These are phyloP conservation scores for Cynanchum wilfordii DNA, from an alignment of 257 asterid genomes.

Conservation along the genomic window DNA sequence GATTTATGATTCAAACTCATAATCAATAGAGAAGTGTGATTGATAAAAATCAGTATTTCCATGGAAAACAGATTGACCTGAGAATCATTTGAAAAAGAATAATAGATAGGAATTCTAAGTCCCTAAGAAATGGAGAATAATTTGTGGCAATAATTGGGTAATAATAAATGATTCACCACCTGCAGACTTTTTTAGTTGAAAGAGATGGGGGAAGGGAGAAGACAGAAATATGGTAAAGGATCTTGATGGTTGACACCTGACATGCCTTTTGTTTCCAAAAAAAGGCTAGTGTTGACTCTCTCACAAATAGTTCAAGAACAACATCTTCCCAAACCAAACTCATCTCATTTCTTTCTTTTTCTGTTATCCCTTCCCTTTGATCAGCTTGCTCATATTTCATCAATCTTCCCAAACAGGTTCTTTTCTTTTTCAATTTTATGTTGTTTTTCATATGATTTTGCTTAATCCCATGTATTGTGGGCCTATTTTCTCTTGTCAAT, in stretches of 20 bases:
- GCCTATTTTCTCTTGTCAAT: constrained; percentile 5
- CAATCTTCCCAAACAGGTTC: background rate
- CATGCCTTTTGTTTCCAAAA: constrained; percentile 4
- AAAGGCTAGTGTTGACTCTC: constrained; percentile 2
- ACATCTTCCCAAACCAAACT: background rate
- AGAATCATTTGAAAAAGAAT: no score
- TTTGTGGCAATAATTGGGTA: no score
- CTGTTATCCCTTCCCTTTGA: background rate
- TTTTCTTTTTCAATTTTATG: background rate
- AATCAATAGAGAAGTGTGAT: no score
- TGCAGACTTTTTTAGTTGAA: no score
- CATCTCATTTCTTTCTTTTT: background rate
- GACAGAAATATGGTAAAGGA: background rate
- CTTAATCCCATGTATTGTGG: constrained; percentile 2
- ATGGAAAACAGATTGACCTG: no score
- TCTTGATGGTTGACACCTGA: constrained; percentile 3
- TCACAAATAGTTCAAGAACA: background rate
- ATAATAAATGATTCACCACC: no score
- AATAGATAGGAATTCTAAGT: no score
- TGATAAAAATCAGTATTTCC: no score
- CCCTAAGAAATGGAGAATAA: no score
- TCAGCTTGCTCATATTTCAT: background rate
- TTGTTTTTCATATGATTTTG: background rate
- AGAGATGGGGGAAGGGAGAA: background rate
- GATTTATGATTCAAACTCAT: no score